Conservation (phyloP, 2,329 filamentous ascomycete genomes). For the Xylariaceae sp. region DNA sequence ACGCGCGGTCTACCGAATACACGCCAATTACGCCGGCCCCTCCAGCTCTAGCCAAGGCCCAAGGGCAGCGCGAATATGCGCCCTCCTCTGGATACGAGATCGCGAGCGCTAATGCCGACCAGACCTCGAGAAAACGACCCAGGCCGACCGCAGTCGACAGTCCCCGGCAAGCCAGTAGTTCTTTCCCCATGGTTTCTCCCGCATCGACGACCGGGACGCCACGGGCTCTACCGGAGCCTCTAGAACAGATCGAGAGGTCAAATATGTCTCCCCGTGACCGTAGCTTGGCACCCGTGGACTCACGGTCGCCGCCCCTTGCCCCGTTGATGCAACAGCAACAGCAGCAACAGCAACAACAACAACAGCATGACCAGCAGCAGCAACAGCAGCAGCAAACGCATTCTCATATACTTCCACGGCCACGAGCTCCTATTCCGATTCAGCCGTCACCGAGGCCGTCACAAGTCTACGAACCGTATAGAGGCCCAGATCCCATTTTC, state of each 20-base stretch:
- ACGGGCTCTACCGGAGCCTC: conserved; percentile 29
- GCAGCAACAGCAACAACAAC: conserved; percentile 15
- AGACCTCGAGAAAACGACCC: conserved; percentile 26
- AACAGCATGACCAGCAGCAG: conserved; percentile 21
- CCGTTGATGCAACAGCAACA: conserved; percentile 27
- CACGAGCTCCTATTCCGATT: conserved; percentile 24
- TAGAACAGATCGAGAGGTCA: conserved; percentile 30
- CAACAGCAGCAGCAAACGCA: conserved; percentile 25
- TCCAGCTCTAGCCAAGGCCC: conserved; percentile 18
- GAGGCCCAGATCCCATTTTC: conserved; percentile 31
- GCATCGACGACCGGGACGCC: conserved; percentile 30
- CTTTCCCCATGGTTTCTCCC: conserved; percentile 29
- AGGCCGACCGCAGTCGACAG: conserved; percentile 26
- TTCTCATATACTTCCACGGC: conserved; percentile 26
- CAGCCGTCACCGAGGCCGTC: conserved; percentile 23
- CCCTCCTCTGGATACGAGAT: conserved; percentile 33
- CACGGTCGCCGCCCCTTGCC: conserved; percentile 28
- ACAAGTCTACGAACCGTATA: conserved; percentile 27
- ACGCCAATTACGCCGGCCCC: conserved; percentile 32
- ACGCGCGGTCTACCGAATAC: conserved; percentile 30
- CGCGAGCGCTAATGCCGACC: conserved; percentile 25
- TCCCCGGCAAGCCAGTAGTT: conserved; percentile 24
- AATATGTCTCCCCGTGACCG: conserved; percentile 30
- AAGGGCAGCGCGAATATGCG: conserved; percentile 31
- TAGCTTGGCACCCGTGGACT: conserved; percentile 23